These are phyloP conservation scores for Pichia ethanolica DNA, from an alignment of 805 yeast genomes.

Conservation along the genomic window DNA sequence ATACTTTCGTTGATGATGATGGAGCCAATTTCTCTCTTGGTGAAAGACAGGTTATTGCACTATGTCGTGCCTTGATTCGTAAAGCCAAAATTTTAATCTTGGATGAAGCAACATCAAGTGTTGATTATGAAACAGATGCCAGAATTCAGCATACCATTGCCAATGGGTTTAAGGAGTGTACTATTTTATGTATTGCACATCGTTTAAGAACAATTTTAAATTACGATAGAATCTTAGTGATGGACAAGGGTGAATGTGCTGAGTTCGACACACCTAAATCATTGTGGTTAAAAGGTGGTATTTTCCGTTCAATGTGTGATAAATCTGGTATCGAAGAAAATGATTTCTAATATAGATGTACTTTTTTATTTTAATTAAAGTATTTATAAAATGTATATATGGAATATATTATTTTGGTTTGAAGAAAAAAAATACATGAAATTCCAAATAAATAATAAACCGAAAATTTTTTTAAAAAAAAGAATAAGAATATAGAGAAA, in stretches of 20 bases:
- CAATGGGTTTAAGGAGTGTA: conserved; percentile 61
- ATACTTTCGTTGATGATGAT: conserved; percentile 50
- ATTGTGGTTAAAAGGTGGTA: conserved; percentile 39
- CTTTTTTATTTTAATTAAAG: too few relatives aligned
- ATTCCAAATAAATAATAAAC: too few relatives aligned
- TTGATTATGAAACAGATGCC: conserved; percentile 82
- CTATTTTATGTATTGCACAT: conserved; percentile 84
- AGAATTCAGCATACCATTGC: conserved; percentile 66
- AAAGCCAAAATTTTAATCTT: conserved; percentile 68
- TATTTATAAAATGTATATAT: too few relatives aligned
- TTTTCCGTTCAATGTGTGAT: conserved; percentile 44
- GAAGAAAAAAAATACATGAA: too few relatives aligned
- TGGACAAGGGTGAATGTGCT: conserved; percentile 48
- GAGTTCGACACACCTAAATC: conserved; percentile 49
- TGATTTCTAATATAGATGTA: conserved; percentile 27
- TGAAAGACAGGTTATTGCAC: conserved; percentile 70
- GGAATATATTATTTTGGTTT: too few relatives aligned
- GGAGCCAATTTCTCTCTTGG: conserved; percentile 71
- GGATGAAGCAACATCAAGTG: conserved; percentile 78
- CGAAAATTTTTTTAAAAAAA: too few relatives aligned
- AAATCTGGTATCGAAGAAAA: conserved; percentile 35
- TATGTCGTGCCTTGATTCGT: conserved; percentile 76
- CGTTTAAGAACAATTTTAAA: conserved; percentile 58
- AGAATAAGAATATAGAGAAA: too few relatives aligned
- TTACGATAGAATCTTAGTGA: conserved; percentile 51